Conservation (phyloP, 2,329 filamentous ascomycete species). For the Sclerotinia minor region DNA sequence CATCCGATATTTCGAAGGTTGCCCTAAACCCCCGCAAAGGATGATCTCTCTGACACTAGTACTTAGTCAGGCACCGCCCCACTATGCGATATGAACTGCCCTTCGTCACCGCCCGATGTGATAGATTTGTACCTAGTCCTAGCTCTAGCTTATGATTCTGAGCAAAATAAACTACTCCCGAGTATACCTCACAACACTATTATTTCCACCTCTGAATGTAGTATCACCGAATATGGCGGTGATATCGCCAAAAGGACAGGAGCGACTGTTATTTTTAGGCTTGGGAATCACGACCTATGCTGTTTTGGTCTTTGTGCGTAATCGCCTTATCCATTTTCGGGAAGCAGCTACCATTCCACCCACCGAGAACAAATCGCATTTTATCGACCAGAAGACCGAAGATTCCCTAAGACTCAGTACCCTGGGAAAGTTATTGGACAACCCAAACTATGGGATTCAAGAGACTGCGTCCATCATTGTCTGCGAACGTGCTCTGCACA, state of each 20-base stretch:
- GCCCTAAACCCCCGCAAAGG: background rate
- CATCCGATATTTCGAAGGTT: too few species aligned
- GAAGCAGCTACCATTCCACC: slow-evolving; percentile 67
- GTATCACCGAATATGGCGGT: slow-evolving; percentile 36
- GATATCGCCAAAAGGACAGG: slow-evolving; percentile 36
- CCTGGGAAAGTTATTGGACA: slow-evolving; percentile 64
- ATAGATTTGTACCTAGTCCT: slow-evolving; percentile 11
- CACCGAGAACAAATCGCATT: slow-evolving; percentile 64
- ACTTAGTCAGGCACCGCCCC: background rate
- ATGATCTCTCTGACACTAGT: background rate
- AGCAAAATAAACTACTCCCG: background rate
- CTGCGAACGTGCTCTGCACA: slow-evolving; percentile 59
- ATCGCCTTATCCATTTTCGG: slow-evolving; percentile 59
- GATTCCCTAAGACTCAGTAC: slow-evolving; percentile 68
- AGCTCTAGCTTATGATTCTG: background rate
- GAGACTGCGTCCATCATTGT: slow-evolving; percentile 65
- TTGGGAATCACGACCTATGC: slow-evolving; percentile 55
- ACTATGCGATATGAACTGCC: slow-evolving; percentile 14
- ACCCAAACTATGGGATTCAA: slow-evolving; percentile 71
- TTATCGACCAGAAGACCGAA: slow-evolving; percentile 74
- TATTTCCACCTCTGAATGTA: slow-evolving; percentile 31
- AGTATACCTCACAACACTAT: background rate
- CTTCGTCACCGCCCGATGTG: slow-evolving; percentile 16
- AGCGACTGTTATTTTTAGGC: slow-evolving; percentile 37
- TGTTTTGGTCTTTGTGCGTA: slow-evolving; percentile 57